Base-by-base conservation (phyloP, 2,329 filamentous ascomycete species). In the Ophiocordyceps robertsii region DNA sequence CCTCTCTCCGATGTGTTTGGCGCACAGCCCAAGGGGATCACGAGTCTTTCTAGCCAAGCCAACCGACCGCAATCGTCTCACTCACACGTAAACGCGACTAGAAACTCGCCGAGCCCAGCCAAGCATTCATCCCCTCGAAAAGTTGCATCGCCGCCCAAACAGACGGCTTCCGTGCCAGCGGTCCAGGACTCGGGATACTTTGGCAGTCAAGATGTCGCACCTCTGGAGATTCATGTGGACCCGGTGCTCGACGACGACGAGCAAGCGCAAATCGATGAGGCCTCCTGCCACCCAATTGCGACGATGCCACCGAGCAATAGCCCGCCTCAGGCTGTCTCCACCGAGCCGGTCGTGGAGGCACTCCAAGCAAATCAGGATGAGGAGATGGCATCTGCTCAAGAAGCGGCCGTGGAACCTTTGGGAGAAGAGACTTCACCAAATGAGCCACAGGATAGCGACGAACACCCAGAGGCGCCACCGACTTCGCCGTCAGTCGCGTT, bases 141-240 rank as follows among this genome's bases (percentile, higher is more conserved):
- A 29, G 37, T 36, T 14, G 48, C 53, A 24, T 57, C 53, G 21
- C 58, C 58, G 9, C 55, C 59, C n/a, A 60, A 54, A 44, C 52
- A 50, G 19, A 29, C 44, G 9, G 47, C 46, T 8, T 47, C 50
- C n/a, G 50, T 49, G 21, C 47, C 49, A 12, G 50, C 46, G 32
- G 52, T 50, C 2, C 59, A 62, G 31, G 82, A 86, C 51, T 86
- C 82, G 30, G 82, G 82, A 27, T 86, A 85, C 53, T 77, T 84
- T 62, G 82, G 80, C 38, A 82, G 79, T 51, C 77, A 80, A 51
- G 62, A 66, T 32, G 46, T 62, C 11, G 57, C 58, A 21, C 45
- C 51, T 29, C 27, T 41, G n/a, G 40, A 39, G 9, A 29, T 51
- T 6, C 50, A 54, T 29, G 45, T 51, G 43, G 53, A 55, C 17